Conservation (phyloP, 1,139 yeast species). For the Blastobotrys aristatus region DNA sequence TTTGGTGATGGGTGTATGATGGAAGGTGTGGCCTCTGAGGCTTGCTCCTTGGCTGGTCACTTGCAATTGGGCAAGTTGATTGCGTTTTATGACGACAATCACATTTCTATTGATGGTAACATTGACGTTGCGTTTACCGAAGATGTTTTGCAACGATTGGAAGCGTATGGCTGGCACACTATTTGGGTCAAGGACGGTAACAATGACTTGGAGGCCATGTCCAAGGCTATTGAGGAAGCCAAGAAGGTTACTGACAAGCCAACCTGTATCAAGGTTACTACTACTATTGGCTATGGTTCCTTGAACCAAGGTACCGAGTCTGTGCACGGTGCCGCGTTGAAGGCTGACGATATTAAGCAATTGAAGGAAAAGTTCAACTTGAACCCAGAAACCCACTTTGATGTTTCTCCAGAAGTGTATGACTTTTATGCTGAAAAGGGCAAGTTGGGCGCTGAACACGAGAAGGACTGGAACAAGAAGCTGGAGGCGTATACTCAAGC, state of each 20-base stretch:
- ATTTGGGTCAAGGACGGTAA: constrained; percentile 76
- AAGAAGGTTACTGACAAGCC: constrained; percentile 63
- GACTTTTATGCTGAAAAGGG: constrained; percentile 59
- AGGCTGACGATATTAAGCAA: constrained; percentile 88
- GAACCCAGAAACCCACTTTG: constrained; percentile 77
- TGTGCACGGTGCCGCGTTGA: constrained; percentile 97
- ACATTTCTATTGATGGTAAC: constrained; percentile 94
- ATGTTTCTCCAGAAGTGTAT: constrained; percentile 78
- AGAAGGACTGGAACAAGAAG: constrained; percentile 67
- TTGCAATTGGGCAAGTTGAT: constrained; percentile 89
- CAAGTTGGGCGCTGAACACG: constrained; percentile 56
- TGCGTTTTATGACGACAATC: constrained; percentile 96
- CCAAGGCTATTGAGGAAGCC: constrained; percentile 58
- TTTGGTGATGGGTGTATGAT: constrained; percentile 98
- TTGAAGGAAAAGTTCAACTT: constrained; percentile 82
- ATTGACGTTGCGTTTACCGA: constrained; percentile 92
- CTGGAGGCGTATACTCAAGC: constrained; percentile 59
- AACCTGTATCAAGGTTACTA: constrained; percentile 79
- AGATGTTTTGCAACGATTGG: constrained; percentile 80
- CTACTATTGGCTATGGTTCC: constrained; percentile 96
- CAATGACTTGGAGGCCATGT: constrained; percentile 66
- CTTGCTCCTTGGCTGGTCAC: constrained; percentile 94
- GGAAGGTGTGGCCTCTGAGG: constrained; percentile 98
- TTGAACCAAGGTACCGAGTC: constrained; percentile 78
- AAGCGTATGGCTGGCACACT: constrained; percentile 94